Evolutionary conservation across 257 asterid genomes (phyloP).

Genomic region (Solanum medicagineum): DNA sequence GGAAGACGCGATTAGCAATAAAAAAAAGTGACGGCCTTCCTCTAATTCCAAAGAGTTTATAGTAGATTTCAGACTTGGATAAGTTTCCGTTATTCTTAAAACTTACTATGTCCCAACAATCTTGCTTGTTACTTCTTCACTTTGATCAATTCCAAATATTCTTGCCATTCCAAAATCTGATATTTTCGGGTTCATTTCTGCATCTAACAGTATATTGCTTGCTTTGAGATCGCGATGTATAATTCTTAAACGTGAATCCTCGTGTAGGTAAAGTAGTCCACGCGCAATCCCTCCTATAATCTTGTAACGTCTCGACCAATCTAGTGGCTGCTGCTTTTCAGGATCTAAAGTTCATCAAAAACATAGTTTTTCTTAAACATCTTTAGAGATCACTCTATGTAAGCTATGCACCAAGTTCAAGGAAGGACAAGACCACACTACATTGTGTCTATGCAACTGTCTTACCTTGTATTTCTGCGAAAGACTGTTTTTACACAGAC

Average conservation of each 20-base stretch:
- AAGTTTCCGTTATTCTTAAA: not conserved
- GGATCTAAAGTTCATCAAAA: not conserved
- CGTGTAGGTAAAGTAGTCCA: slow-evolving; percentile 19
- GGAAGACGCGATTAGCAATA: not conserved
- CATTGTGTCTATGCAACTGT: not conserved
- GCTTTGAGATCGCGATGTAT: slow-evolving; percentile 19
- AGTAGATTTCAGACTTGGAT: too few species aligned
- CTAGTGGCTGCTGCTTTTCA: not conserved
- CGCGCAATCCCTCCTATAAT: slow-evolving; percentile 11
- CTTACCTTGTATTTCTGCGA: not conserved
- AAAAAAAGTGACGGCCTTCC: too few species aligned
- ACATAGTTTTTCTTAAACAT: not conserved
- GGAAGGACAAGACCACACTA: not conserved
- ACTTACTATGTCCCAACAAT: slow-evolving; percentile 14
- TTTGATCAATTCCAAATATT: slow-evolving; percentile 1
- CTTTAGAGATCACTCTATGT: not conserved
- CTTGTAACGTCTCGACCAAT: slow-evolving; percentile 13
- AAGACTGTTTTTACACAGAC: not conserved
- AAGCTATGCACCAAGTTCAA: not conserved
- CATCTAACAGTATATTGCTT: slow-evolving; percentile 10
- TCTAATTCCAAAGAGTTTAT: too few species aligned
- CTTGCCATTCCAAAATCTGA: slow-evolving; percentile 20
- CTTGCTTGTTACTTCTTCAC: slow-evolving; percentile 2
- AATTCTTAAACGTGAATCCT: slow-evolving; percentile 13
- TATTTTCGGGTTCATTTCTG: slow-evolving; percentile 14